Conservation (phyloP, 495 filamentous ascomycete species). For the Neurospora sp. region DNA sequence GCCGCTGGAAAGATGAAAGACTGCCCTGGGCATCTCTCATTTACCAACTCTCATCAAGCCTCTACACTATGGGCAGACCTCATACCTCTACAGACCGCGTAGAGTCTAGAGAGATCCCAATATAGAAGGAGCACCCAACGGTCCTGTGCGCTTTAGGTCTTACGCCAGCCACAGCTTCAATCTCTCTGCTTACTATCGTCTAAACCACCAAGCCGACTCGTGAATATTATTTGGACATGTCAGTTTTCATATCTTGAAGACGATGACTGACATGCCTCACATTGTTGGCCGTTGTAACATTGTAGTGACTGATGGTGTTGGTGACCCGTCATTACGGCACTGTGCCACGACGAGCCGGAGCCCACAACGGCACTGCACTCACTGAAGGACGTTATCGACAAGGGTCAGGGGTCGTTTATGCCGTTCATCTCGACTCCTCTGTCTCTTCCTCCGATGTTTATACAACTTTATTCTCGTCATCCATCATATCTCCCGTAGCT, state of each 20-base stretch:
- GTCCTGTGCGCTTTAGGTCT: background rate
- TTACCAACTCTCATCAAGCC: background rate
- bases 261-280: background rate
- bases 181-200: background rate
- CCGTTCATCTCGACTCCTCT: background rate
- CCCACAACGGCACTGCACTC: background rate
- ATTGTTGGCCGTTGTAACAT: background rate
- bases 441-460: background rate
- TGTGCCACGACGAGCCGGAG: background rate
- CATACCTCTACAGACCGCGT: background rate
- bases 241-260: background rate
- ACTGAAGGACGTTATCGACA: background rate
- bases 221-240: background rate
- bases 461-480: background rate
- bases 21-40: background rate
- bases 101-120: background rate
- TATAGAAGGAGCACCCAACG: background rate
- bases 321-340: background rate
- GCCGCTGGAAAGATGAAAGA: background rate
- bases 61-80: background rate
- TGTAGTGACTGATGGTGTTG: background rate
- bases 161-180: background rate
- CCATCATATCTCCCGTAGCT: background rate
- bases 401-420: background rate
- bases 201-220: background rate